A percentile compares a stretch with the other conserved stretches of the same genome.
Evolutionary conservation across 805 yeast species (phyloP).

Genomic region (Lachancea cidri): DNA sequence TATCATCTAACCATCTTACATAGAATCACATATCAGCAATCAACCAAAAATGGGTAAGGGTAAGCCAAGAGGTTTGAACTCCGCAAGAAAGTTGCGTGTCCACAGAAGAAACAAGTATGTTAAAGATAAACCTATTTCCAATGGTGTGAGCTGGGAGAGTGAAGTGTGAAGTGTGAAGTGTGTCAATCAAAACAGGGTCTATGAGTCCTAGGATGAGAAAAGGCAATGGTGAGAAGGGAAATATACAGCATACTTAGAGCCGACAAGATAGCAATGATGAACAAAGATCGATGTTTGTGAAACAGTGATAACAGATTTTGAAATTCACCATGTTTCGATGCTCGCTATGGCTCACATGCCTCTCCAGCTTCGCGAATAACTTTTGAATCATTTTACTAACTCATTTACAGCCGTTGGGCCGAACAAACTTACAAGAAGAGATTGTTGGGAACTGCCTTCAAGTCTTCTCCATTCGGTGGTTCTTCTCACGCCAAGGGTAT

Average conservation of each 20-base stretch:
- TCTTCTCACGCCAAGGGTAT: slow-evolving; percentile 99
- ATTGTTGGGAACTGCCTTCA: slow-evolving; percentile 99
- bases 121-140: slow-evolving; percentile 1
- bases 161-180: no score
- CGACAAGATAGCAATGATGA: no score
- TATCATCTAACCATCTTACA: not conserved
- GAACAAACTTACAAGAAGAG: slow-evolving; percentile 97
- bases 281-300: no score
- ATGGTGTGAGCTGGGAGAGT: not conserved
- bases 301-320: no score
- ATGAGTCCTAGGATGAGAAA: no score
- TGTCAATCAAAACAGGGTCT: no score
- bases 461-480: slow-evolving; percentile 99
- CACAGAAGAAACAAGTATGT: slow-evolving; percentile 95
- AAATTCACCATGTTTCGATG: no score
- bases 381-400: slow-evolving; percentile 4
- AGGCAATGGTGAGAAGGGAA: no score
- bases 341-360: no score
- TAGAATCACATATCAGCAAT: slow-evolving; percentile 15
- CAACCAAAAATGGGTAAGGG: slow-evolving; percentile 89
- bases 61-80: slow-evolving; percentile 99
- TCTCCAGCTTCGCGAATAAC: no score
- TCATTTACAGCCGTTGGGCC: slow-evolving; percentile 83
- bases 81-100: slow-evolving; percentile 99
- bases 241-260: no score